These are phyloP conservation scores for Phytophthora parvispora DNA, from an alignment of 352 stramenopile genomes.

Conservation along the genomic window DNA sequence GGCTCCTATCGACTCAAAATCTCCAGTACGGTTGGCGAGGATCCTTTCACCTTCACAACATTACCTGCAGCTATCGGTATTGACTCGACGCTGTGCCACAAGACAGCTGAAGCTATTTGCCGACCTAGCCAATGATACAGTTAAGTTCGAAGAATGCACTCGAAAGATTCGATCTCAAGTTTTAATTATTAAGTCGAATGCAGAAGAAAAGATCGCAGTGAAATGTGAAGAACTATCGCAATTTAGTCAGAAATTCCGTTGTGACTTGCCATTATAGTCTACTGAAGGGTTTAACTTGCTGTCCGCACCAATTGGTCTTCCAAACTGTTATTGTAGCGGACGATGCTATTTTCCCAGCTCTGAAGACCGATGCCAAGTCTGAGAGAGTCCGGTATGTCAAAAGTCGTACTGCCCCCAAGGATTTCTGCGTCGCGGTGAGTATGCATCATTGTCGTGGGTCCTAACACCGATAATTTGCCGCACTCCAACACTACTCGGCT, in stretches of 20 bases:
- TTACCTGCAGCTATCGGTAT: neutral
- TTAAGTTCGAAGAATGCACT: too few relatives aligned
- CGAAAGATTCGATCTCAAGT: too few relatives aligned
- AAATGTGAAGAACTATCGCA: too few relatives aligned
- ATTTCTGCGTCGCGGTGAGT: constrained; percentile 24
- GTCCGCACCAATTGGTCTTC: neutral
- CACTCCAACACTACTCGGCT: constrained; percentile 21
- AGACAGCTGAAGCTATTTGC: neutral
- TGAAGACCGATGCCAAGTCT: constrained; percentile 10
- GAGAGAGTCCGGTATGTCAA: neutral
- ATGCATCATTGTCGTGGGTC: constrained; percentile 26
- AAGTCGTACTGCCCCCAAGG: neutral
- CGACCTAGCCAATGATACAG: too few relatives aligned
- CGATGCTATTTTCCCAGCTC: constrained; percentile 11
- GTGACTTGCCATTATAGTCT: too few relatives aligned
- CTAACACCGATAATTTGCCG: constrained; percentile 14
- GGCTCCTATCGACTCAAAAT: neutral
- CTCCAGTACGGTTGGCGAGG: neutral
- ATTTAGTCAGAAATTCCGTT: too few relatives aligned
- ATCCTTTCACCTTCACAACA: neutral
- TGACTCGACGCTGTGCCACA: neutral
- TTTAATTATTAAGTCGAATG: neutral
- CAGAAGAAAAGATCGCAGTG: neutral
- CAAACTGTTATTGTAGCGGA: neutral
- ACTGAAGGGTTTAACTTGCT: neutral